Evolutionary conservation across 2,329 filamentous ascomycete genomes (phyloP), one percentile per base, ranked within the genome.

Genomic region (Ophiostoma tasmaniense): DNA sequence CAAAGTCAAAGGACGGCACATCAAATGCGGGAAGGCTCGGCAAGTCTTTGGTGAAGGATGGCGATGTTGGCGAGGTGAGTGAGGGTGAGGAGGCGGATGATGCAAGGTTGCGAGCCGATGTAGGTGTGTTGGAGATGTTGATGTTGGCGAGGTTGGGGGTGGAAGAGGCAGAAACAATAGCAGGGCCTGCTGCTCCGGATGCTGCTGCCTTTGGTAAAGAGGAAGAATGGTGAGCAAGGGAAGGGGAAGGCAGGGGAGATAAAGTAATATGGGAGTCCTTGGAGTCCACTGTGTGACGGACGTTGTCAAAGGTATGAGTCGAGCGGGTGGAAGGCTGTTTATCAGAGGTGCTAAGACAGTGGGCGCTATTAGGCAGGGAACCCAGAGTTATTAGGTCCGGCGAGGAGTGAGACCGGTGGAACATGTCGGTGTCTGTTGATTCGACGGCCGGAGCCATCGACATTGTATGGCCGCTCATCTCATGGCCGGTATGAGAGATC

Each of bases 1-100:
- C 80, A 73, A 83, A 79, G 71, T 85, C 81, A 75, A 87, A 83
- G 0, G 82, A 81, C 50, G 83, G 81, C 42, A 87, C 76, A 70
- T 85, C 83, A 75, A 85, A 85, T 70, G 77, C 75, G 17, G 81
- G 77, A 28, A 81, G 74, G 68, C 73, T 77, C 55, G 79, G 78
- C 22, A 79, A 73, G 69, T 72, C 76, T 73, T 79, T 79, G 71
- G 75, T 71, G 73, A 67, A 71, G 8, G 28, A 10, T 17, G 59
- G 59, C 30, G 59, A 62, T 8, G 28, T 33, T 17, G 28, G 61
- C 8, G 64, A 67, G 11, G 62, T 45, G 2, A 20, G 11, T 10
- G 64, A 39, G 14, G 66, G 22, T 6, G 42, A 28, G 25, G 39
- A 33, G 8, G 55, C 33, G 11, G 37, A 64, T 71, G 68, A 68